Conservation (phyloP, 208 protist genomes). For the Herpetomonas samuelpessoai region DNA sequence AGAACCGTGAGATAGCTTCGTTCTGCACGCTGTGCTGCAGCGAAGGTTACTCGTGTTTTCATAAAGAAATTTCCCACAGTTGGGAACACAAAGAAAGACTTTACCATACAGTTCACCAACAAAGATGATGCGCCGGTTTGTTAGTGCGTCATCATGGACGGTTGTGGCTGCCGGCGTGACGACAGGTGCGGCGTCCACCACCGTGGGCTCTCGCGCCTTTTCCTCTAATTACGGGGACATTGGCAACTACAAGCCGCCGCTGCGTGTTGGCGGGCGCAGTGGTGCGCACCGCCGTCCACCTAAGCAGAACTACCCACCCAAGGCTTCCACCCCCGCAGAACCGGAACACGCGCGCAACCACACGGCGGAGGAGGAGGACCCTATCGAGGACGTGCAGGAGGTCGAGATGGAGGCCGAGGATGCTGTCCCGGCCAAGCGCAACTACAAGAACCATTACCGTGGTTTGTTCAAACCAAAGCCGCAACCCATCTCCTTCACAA, state of each 20-base stretch:
- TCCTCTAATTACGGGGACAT: slow-evolving; percentile 38
- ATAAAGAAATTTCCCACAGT: no score
- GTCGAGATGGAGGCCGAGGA: slow-evolving; percentile 8
- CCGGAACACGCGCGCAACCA: not conserved
- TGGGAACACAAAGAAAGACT: not conserved
- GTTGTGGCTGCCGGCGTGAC: slow-evolving; percentile 5
- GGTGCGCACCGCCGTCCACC: slow-evolving; percentile 41
- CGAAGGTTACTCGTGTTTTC: no score
- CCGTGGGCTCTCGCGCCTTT: slow-evolving; percentile 17
- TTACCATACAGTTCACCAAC: not conserved
- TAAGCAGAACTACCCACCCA: slow-evolving; percentile 24
- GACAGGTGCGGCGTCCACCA: slow-evolving; percentile 7
- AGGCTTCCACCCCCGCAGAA: slow-evolving; percentile 14
- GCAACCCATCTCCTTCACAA: slow-evolving; percentile 54
- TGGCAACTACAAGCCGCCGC: slow-evolving; percentile 34
- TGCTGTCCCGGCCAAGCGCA: slow-evolving; percentile 20
- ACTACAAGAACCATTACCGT: slow-evolving; percentile 61
- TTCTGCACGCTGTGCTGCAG: no score
- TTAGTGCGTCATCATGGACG: not conserved
- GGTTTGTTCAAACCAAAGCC: slow-evolving; percentile 40
- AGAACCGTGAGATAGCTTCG: no score
- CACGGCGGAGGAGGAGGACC: slow-evolving; percentile 3
- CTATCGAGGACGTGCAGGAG: not conserved
- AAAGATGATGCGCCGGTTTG: slow-evolving; percentile 2
- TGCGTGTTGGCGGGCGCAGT: slow-evolving; percentile 32